These are phyloP conservation scores for Tulasnella calospora DNA, from an alignment of 768 basidiomycete species.

Conservation along the genomic window DNA sequence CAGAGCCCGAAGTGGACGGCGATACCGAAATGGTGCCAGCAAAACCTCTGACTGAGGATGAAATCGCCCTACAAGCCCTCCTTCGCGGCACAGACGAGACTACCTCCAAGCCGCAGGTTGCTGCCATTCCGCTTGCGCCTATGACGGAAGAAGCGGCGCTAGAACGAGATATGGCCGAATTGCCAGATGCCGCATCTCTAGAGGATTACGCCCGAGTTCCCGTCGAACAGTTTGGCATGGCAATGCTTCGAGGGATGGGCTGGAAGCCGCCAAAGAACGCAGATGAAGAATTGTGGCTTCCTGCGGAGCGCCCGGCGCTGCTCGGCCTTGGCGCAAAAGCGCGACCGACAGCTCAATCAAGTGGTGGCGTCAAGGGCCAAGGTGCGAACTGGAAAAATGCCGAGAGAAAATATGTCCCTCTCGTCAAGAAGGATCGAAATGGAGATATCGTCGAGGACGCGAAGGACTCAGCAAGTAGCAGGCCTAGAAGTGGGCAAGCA, in stretches of 20 bases:
- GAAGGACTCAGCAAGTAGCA: slow-evolving; percentile 11
- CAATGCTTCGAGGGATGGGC: slow-evolving; percentile 92
- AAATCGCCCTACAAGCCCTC: slow-evolving; percentile 40
- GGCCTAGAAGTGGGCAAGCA: slow-evolving; percentile 24
- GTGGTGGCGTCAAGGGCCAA: slow-evolving; percentile 37
- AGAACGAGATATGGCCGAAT: slow-evolving; percentile 71
- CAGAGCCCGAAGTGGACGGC: slow-evolving; percentile 27
- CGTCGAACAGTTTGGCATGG: slow-evolving; percentile 87
- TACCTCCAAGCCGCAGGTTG: slow-evolving; percentile 40
- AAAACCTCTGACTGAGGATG: slow-evolving; percentile 43
- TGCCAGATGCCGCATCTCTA: slow-evolving; percentile 69
- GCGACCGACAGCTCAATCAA: slow-evolving; percentile 56
- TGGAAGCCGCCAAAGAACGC: slow-evolving; percentile 74
- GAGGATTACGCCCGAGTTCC: slow-evolving; percentile 90
- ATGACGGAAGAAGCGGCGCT: slow-evolving; percentile 79
- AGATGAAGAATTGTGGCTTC: slow-evolving; percentile 74
- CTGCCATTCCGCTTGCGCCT: slow-evolving; percentile 57
- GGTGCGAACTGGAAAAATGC: slow-evolving; percentile 38
- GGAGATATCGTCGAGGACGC: slow-evolving; percentile 18
- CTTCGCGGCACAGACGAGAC: slow-evolving; percentile 38
- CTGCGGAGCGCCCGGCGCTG: slow-evolving; percentile 73
- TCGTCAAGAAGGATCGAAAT: slow-evolving; percentile 62
- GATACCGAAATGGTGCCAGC: slow-evolving; percentile 43
- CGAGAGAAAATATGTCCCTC: slow-evolving; percentile 77
- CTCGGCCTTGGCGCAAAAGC: slow-evolving; percentile 91